Conservation (phyloP, 371 early-diverging fungal genomes). For the Haplosporangium sp. region DNA sequence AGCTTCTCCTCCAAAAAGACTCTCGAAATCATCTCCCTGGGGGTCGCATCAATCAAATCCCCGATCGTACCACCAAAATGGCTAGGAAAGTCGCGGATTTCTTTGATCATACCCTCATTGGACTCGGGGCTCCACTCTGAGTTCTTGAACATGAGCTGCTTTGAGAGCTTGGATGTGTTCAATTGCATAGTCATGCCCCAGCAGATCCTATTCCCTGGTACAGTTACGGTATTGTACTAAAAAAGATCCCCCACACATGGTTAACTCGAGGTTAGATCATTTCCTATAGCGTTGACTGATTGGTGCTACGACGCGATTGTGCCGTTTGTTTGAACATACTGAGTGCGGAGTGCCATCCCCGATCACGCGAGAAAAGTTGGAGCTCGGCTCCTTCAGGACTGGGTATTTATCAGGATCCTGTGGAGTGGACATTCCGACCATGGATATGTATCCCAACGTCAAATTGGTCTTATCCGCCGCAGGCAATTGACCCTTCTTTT, state of each 20-base stretch:
- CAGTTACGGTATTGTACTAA: conserved; percentile 19
- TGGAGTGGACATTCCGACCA: conserved; percentile 30
- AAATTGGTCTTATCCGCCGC: conserved; percentile 8
- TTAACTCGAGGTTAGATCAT: too few species aligned
- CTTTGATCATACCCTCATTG: conserved; percentile 20
- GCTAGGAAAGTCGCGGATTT: conserved; percentile 2
- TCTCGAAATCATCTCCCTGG: conserved; percentile 14
- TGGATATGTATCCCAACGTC: conserved; percentile 26
- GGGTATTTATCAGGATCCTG: conserved; percentile 32
- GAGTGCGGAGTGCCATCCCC: conserved; percentile 19
- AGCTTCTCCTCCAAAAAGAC: conserved; percentile 49
- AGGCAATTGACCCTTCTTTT: conserved; percentile 14
- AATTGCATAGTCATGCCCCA: conserved; percentile 24
- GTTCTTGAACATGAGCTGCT: conserved; percentile 9
- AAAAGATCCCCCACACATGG: neutral
- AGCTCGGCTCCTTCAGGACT: conserved; percentile 2
- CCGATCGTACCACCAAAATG: conserved; percentile 19
- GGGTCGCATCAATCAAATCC: conserved; percentile 35
- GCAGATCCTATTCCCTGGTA: conserved; percentile 24
- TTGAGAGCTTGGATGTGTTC: neutral
- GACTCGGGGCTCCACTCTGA: conserved; percentile 28
- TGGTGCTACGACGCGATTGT: too few species aligned
- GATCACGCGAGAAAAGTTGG: conserved; percentile 13
- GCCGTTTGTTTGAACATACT: conserved; percentile 6
- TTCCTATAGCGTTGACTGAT: too few species aligned